Evolutionary conservation across 2,329 filamentous ascomycete species (phyloP), one percentile per base, ranked within the genome.

Genomic region (Parastagonospora nodorum): DNA sequence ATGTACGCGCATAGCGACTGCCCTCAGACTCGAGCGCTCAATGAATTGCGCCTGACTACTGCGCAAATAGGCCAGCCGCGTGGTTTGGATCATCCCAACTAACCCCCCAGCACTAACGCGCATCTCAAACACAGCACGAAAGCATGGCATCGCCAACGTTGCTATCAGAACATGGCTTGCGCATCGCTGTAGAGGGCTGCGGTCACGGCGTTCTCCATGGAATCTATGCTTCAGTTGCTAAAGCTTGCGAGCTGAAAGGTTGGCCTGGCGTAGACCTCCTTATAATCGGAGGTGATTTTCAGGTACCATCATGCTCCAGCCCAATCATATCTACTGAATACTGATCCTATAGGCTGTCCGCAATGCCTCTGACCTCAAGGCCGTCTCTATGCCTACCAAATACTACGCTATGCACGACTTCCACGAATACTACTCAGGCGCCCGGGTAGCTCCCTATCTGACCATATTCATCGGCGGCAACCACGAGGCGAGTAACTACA

Each of bases 281-380:
- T 60, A 95, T 99, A 66, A 96, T 99, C 64, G 91, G 93, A 48
- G 94, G 94, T 27, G 94, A 99, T 71, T 99, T 99, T 60, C 91
- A 97, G 79, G 88, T 88, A 76, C 30, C 69, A 30, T 2, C 19
- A 9, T 15, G 5, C 30, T 28, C 5, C 9, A 40, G 10, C 12
- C 14, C 9, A 14, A 24, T 24, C 19, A n/a, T 12, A 19, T 39
- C 9, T 8, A 39, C 8, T 27, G 9, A 16, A 39, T 27, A 49
- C 60, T 72, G 39, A 73, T 55, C 47, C 32, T 29, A 24, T 28
- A 92, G 87, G 88, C 94, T 36, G 86, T 92, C 32, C 90, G 94
- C 63, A 97, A 97, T 78, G 86, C 90, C 8, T 82, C 87, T 57
- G 94, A 99, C 72, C 80, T 97, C 57, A 88, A 87, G 53, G 87